These are phyloP conservation scores for Trichoderma oligosporum DNA, from an alignment of 2,329 filamentous ascomycete species.

Conservation along the genomic window DNA sequence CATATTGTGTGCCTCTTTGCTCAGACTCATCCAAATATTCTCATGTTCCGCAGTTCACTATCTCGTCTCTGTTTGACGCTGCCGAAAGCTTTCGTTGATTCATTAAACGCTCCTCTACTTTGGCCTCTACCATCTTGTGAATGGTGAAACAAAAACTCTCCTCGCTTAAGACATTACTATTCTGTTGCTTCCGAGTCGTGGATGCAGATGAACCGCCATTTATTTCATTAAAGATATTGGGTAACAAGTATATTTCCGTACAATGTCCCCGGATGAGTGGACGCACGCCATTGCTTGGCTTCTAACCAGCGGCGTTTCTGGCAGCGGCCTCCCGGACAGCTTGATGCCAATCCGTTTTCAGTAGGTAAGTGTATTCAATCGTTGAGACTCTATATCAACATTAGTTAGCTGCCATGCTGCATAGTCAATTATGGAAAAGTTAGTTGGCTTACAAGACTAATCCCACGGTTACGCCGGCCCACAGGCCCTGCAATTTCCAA, in stretches of 20 bases:
- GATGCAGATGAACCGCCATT: neutral
- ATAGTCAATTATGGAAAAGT: neutral
- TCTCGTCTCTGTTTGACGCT: neutral
- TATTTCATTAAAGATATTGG: neutral
- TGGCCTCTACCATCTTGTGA: neutral
- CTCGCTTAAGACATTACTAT: neutral
- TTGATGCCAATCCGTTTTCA: conserved; percentile 51
- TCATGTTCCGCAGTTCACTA: neutral
- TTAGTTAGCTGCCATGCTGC: conserved; percentile 17
- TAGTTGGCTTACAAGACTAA: conserved; percentile 54
- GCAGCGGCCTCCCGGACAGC: conserved; percentile 51
- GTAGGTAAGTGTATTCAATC: conserved; percentile 53
- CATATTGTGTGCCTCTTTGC: neutral
- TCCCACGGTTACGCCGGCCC: conserved; percentile 73
- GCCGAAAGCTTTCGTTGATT: neutral
- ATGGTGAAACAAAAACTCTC: neutral
- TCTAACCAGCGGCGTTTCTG: conserved; percentile 47
- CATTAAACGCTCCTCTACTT: neutral
- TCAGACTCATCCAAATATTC: neutral
- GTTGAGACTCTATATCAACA: conserved; percentile 41
- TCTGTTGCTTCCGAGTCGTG: neutral
- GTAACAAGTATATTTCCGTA: neutral
- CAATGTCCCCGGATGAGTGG: neutral
- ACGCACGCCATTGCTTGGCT: neutral
- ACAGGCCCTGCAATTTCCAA: conserved; percentile 77